Conservation (phyloP, 495 filamentous ascomycete species). For the Aspergillus bertholletiae region DNA sequence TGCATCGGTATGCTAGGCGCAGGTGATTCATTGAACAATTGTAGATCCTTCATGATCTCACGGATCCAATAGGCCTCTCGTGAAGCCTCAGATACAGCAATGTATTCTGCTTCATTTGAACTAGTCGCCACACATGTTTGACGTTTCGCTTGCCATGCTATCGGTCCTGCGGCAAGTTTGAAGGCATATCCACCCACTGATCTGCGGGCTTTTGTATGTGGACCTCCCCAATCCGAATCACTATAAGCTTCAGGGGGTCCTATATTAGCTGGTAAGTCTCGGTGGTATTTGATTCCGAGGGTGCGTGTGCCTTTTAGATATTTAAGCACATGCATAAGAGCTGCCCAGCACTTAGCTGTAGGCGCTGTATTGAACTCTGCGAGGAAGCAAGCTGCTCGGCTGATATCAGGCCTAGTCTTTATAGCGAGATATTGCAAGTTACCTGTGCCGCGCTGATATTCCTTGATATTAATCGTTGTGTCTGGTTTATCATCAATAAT, state of each 20-base stretch:
- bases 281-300: neutral
- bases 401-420: conserved; percentile 2
- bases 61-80: neutral
- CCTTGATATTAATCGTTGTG: neutral
- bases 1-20: neutral
- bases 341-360: neutral
- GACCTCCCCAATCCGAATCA: neutral
- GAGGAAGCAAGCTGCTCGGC: neutral
- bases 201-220: conserved; percentile 1
- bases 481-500: neutral
- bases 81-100: neutral
- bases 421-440: conserved; percentile 1
- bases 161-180: neutral
- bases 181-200: neutral
- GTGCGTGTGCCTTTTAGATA: neutral
- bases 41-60: neutral
- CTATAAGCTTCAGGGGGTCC: neutral
- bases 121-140: conserved; percentile 2
- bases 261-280: neutral
- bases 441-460: neutral
- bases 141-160: neutral
- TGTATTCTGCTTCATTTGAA: neutral
- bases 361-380: neutral
- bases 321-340: neutral
- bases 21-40: neutral